Conservation (phyloP, 2,329 filamentous ascomycete genomes). For the Penicillium sp. region DNA sequence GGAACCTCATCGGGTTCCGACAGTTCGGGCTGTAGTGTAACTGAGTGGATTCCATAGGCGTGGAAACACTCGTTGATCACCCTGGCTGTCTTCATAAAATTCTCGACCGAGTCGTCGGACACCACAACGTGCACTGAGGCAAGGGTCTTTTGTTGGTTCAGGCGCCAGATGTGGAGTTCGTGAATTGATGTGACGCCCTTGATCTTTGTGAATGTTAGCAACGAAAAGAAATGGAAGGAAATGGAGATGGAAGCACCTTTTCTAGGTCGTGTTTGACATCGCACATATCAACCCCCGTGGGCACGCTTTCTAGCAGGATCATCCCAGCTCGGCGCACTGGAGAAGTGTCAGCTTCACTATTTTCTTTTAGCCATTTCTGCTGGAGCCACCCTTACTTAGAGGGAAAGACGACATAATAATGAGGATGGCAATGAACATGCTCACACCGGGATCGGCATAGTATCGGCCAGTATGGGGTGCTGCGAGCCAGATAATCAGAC, state of each 20-base stretch:
- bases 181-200: slow-evolving; percentile 65
- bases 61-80: slow-evolving; percentile 67
- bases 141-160: slow-evolving; percentile 67
- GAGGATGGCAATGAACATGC: slow-evolving; percentile 69
- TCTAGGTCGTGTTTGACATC: slow-evolving; percentile 69
- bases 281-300: slow-evolving; percentile 56
- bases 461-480: slow-evolving; percentile 54
- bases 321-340: slow-evolving; percentile 45
- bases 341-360: not conserved
- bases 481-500: slow-evolving; percentile 66
- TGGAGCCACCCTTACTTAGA: slow-evolving; percentile 38
- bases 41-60: slow-evolving; percentile 69
- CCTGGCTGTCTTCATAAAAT: slow-evolving; percentile 60
- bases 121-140: slow-evolving; percentile 69
- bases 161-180: slow-evolving; percentile 70
- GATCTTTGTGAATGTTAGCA: slow-evolving; percentile 47
- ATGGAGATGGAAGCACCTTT: slow-evolving; percentile 44
- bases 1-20: slow-evolving; percentile 14
- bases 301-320: slow-evolving; percentile 67
- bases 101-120: slow-evolving; percentile 53
- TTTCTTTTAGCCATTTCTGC: too few species aligned
- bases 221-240: not conserved
- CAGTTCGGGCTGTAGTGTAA: slow-evolving; percentile 67
- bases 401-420: slow-evolving; percentile 63
- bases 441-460: slow-evolving; percentile 70